Base-by-base conservation (phyloP, 2,329 filamentous ascomycete species). In the Atkinsonella texensis region DNA sequence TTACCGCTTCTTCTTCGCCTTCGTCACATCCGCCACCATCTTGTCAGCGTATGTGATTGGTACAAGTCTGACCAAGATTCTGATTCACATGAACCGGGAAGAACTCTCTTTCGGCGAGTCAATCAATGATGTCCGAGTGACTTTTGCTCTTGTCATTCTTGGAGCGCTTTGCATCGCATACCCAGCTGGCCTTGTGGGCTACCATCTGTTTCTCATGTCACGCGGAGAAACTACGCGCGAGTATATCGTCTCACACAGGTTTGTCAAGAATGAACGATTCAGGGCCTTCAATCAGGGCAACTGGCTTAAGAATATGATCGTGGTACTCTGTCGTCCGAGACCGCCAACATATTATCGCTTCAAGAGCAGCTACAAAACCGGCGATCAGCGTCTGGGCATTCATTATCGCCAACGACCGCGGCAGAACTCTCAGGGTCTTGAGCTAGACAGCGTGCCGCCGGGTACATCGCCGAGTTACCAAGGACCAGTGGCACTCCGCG, bases 1-100 rank as follows among this genome's bases (percentile, higher is more conserved):
- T 70, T 98, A 98, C 70, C 88, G 93, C 56, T 97, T 91, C 68
- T 98, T 98, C 69, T 96, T 97, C 66, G 80, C 86, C 11, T 98
- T 96, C 68, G 83, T 98, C 57, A 81, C 81, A 50, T 82, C 84
- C 13, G 82, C 81, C n/a, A 89, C 88, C 0, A 58, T 96, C 35
- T 75, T 96, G 17, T 79, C 84, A 0, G 63, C 89, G 15, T 91
- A 87, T 60, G 76, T 97, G 45, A 73, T 93, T 32, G 87, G 76
- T 18, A 83, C 85, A 23, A 89, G 82, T 54, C 73, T 96, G n/a
- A 80, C 83, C 2, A 93, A 97, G 63, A 74, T 96, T 38, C 71
- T 91, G 43, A 71, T 86, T 20, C 93, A 91, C 71, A 78, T 74
- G 58, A 71, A 75, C 40, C 76, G 75, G 18, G 75, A 89, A 56